Evolutionary conservation across 306 rosid species (phyloP), one percentile per base, ranked within the genome.

Genomic region (Pueraria montana): DNA sequence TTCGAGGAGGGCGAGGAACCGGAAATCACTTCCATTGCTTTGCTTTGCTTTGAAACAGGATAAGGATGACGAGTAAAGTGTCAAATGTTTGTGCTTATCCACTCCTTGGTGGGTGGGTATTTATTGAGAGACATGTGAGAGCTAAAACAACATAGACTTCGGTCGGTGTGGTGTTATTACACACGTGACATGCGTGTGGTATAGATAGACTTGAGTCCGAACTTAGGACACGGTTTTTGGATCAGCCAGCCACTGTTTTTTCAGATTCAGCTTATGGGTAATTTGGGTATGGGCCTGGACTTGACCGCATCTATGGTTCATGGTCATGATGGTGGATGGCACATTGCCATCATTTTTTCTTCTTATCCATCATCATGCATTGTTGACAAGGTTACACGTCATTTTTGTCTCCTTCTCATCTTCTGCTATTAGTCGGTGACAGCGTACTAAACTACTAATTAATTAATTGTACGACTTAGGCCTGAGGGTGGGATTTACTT

Each of bases 21-120:
- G 18, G 62, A 59, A 4, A 84, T 30, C 0, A 81, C 61, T 74
- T 81, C 90, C 88, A 87, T 87, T 12, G 82, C 12, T 12, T 40
- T 1, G 14, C 32, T 27, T 27, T 27, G 8, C 40, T n/a, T n/a
- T n/a, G n/a, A 5, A 2, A 65, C 10, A 67, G 74, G 16, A 36
- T 46, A 45, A 61, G 17, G 69, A 27, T 1, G 46, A 62, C 3
- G 38, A 61, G 6, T 12, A 27, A 62, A 32, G 21, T 17, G 14
- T 12, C 9, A 12, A 64, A 66, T n/a, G 81, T 24, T 12, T 62
- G 52, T 80, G 68, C 85, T 87, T 80, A 80, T 76, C 87, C 34
- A 23, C 8, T 16, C 23, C 0, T 0, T 2, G 21, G 18, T 30
- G 80, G 23, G 46, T 61, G 3, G 0, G 8, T 46, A 76, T 80